Base-by-base conservation (phyloP, 2,329 filamentous ascomycete genomes). In the Drechslerella dactyloides region DNA sequence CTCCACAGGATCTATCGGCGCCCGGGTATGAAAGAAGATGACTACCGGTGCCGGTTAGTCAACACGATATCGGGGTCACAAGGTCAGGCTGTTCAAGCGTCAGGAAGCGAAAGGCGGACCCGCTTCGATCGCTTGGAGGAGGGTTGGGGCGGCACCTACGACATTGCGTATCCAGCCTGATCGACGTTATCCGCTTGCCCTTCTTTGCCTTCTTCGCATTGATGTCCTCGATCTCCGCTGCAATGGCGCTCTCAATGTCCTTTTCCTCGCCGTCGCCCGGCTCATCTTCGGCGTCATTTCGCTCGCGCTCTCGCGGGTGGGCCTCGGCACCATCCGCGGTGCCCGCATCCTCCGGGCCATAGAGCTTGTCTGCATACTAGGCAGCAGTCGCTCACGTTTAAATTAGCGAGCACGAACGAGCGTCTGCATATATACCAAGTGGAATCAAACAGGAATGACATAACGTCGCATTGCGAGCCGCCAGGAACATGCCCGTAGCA, bases 231-330 rank as follows among this genome's bases (percentile, higher is more conserved):
- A 94, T 79, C 79, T 94, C 91, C 77, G 86, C 87, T 75, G 86
- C 79, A 75, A 94, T 90, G 27, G 87, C 85, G 3, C 85, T 83
- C 77, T 92, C 90, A 75, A 94, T 91, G 75, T 91, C 89, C 27
- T 33, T 33, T 4, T 33, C 27, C 27, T 33, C 27, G 27, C 27
- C 27, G n/a, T 80, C 80, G 13, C 79, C 79, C 0, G 68, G 68
- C 48, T 72, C 42, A 72, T 60, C 60, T 72, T 72, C 68, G 69
- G 63, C 51, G 56, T 68, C 69, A 68, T 68, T 63, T n/a, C n/a
- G n/a, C n/a, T n/a, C n/a, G n/a, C n/a, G n/a, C n/a, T n/a, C n/a
- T 13, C 37, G 42, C 44, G 83, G 83, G 17, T 81, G 81, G 44
- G 54, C 53, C 4, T 82, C 82, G 69, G 82, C 79, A 75, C 80